phyloP scores from a whole-genome alignment of 257 asterid genomes.

The Catharanthus roseus region DNA sequence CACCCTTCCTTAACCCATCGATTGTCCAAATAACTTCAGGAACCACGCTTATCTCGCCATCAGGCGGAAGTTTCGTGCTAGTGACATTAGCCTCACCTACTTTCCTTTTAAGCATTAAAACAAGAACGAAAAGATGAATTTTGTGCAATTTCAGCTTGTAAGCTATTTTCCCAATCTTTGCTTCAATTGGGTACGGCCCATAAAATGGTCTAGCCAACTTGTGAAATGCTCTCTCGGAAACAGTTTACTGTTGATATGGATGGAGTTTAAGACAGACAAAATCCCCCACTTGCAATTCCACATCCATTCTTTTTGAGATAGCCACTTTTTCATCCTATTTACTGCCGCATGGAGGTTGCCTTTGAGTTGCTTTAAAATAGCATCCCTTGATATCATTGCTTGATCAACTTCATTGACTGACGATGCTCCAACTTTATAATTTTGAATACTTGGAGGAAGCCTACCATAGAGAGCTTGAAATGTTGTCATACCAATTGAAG shows the following conservation, averaged over 20 bases:
- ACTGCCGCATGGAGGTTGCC: not conserved
- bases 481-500: not conserved
- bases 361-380: not conserved
- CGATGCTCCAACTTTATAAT: not conserved
- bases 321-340: not conserved
- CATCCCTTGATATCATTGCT: not conserved
- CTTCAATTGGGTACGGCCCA: not conserved
- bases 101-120: no score
- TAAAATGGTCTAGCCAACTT: not conserved
- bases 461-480: constrained; percentile 1
- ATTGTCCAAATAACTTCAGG: not conserved
- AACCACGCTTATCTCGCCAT: no score
- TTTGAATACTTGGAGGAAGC: not conserved
- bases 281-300: no score
- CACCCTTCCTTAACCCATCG: constrained; percentile 12
- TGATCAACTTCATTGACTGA: not conserved
- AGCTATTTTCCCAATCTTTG: not conserved
- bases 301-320: not conserved
- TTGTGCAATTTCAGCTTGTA: not conserved
- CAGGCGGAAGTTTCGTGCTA: no score
- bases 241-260: no score
- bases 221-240: no score
- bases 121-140: no score
- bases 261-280: no score
- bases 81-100: no score